A percentile compares a stretch with the other conserved stretches of the same genome.
Evolutionary conservation across 257 asterid species (phyloP).

Genomic region (Nicotiana noctiflora): DNA sequence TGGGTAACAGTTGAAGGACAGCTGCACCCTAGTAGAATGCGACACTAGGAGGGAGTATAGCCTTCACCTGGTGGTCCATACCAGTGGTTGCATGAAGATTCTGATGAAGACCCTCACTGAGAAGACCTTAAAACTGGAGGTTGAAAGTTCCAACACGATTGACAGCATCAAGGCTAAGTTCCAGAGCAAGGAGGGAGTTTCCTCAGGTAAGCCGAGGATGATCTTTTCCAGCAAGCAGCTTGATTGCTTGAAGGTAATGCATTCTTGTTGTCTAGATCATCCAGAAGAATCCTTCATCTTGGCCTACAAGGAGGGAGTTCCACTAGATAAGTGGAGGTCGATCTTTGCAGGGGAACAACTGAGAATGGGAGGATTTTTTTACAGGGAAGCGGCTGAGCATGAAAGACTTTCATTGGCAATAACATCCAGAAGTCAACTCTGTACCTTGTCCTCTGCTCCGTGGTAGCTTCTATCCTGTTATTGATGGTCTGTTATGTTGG

Average conservation of each 20-base stretch:
- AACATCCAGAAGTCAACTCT: conserved; percentile 64
- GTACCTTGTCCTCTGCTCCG: conserved; percentile 71
- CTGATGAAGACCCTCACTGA: conserved; percentile 53
- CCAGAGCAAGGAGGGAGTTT: conserved; percentile 63
- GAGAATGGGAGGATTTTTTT: not conserved
- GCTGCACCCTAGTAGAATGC: conserved; percentile 45
- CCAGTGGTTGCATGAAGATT: conserved; percentile 58
- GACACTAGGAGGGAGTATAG: conserved; percentile 56
- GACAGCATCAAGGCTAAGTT: conserved; percentile 59
- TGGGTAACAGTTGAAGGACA: conserved; percentile 39
- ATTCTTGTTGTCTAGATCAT: conserved; percentile 29
- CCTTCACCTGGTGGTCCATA: conserved; percentile 50
- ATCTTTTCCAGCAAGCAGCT: conserved; percentile 57
- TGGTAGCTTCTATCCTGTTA: conserved; percentile 36
- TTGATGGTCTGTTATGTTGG: not conserved
- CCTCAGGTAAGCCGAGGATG: conserved; percentile 68
- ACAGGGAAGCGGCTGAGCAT: conserved; percentile 35
- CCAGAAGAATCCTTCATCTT: conserved; percentile 44
- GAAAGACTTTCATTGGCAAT: conserved; percentile 37
- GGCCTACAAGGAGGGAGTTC: conserved; percentile 45
- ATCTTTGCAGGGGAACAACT: conserved; percentile 27
- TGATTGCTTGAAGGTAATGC: conserved; percentile 51
- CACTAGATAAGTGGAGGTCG: conserved; percentile 37
- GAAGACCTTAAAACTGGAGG: conserved; percentile 55
- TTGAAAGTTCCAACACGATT: conserved; percentile 49